Percentiles rank a stretch among this genome's conserved stretches.
phyloP scores from a whole-genome alignment of 1,284 basidiomycete genomes.

The Filobasidium uniguttulatum region DNA sequence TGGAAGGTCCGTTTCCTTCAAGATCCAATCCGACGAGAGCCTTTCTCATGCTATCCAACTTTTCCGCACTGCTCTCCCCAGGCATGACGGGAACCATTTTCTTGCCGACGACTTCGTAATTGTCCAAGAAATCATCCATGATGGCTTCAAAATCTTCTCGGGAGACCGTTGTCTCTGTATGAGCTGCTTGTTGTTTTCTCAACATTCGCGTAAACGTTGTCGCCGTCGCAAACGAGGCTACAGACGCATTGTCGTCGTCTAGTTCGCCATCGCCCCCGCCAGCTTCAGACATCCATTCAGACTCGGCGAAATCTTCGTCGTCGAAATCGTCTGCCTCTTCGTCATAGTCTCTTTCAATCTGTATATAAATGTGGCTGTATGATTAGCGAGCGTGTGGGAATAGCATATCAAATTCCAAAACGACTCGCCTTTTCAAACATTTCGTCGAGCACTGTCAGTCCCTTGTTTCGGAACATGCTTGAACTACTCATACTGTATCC shows the following conservation, averaged over 20 bases:
- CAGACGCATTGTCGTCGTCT: slow-evolving; percentile 29
- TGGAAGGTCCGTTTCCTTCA: slow-evolving; percentile 18
- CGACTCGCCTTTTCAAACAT: slow-evolving; percentile 72
- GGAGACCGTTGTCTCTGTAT: slow-evolving; percentile 42
- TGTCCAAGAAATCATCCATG: slow-evolving; percentile 86
- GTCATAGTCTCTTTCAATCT: slow-evolving; percentile 66
- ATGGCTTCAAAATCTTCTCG: slow-evolving; percentile 80
- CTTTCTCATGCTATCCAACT: slow-evolving; percentile 61
- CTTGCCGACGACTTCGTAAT: slow-evolving; percentile 75
- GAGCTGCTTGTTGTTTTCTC: slow-evolving; percentile 1
- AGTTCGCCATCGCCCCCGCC: slow-evolving; percentile 30
- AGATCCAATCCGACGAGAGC: slow-evolving; percentile 54
- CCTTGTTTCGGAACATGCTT: slow-evolving; percentile 85
- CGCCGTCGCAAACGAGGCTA: slow-evolving; percentile 4
- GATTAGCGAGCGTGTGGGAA: too few relatives aligned
- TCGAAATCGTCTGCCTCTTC: slow-evolving; percentile 43
- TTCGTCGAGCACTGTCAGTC: slow-evolving; percentile 76
- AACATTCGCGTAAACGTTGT: background rate
- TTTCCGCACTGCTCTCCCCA: slow-evolving; percentile 57
- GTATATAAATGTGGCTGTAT: too few relatives aligned
- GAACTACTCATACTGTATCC: slow-evolving; percentile 96
- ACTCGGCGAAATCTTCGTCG: slow-evolving; percentile 35
- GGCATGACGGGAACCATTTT: slow-evolving; percentile 61
- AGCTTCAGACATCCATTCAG: slow-evolving; percentile 12
- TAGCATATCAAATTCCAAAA: background rate